A percentile compares a stretch with the other conserved stretches of the same genome.
phyloP scores from a whole-genome alignment of 23 red algal genomes.

The Gracilaria domingensis region DNA sequence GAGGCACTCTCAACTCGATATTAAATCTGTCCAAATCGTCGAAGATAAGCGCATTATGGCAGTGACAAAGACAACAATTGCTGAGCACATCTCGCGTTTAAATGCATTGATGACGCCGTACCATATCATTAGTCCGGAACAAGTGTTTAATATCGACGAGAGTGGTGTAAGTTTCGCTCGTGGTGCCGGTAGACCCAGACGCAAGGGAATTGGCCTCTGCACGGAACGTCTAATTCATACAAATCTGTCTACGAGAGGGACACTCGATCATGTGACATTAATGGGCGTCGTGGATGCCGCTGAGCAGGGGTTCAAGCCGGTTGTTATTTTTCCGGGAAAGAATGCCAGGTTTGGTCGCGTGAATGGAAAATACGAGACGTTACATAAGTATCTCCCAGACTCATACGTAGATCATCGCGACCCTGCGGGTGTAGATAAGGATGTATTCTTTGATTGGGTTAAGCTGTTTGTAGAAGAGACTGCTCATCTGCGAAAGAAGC shows the following conservation, averaged over 20 bases:
- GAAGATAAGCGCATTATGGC: not conserved
- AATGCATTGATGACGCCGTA: no score
- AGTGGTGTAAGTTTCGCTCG: no score
- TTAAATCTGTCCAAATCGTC: no score
- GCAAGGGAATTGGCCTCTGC: not conserved
- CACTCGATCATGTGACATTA: conserved; percentile 26
- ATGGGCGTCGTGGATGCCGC: conserved; percentile 3
- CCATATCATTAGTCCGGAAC: no score
- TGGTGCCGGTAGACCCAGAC: not conserved
- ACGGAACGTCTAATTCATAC: not conserved
- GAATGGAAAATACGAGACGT: not conserved
- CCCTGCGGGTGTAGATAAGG: not conserved
- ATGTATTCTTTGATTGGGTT: conserved; percentile 1
- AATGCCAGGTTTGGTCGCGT: not conserved
- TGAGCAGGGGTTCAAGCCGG: not conserved
- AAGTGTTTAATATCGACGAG: no score
- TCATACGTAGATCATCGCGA: conserved; percentile 6
- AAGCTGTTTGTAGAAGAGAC: not conserved
- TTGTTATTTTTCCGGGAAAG: conserved; percentile 44
- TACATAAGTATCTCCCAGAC: not conserved
- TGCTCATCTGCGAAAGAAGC: no score
- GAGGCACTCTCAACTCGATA: no score
- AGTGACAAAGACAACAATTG: not conserved
- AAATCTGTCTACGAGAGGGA: no score
- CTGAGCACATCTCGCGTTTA: not conserved